A percentile compares a stretch with the other conserved stretches of the same genome.
phyloP scores from a whole-genome alignment of 148 eudicot species.

The Nepenthes mirabilis region DNA sequence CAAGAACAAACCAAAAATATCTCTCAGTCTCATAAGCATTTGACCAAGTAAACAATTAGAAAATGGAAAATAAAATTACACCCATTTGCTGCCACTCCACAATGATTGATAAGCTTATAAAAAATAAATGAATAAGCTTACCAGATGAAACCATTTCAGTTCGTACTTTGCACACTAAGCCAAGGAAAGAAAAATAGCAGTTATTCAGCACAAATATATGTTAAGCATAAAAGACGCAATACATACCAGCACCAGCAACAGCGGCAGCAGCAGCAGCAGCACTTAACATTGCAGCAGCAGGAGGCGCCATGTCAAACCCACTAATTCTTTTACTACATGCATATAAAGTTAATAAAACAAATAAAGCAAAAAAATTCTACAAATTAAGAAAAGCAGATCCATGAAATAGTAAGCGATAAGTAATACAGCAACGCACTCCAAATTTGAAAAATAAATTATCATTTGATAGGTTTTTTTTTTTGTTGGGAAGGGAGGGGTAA shows the following conservation, averaged over 20 bases:
- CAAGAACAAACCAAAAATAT: constrained; percentile 68
- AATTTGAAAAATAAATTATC: too few relatives aligned
- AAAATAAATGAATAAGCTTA: constrained; percentile 61
- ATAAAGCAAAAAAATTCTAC: too few relatives aligned
- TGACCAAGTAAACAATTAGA: constrained; percentile 34
- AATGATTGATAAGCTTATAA: constrained; percentile 18
- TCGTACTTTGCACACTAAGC: constrained; percentile 73
- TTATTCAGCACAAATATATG: constrained; percentile 24
- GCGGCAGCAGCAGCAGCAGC: constrained; percentile 22
- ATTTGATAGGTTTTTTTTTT: too few relatives aligned
- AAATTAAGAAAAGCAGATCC: too few relatives aligned
- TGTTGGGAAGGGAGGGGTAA: too few relatives aligned
- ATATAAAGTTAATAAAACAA: not conserved
- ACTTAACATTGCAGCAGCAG: constrained; percentile 64
- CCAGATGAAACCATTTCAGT: constrained; percentile 64
- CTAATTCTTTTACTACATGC: constrained; percentile 83
- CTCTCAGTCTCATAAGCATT: constrained; percentile 69
- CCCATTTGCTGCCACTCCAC: constrained; percentile 18
- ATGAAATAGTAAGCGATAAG: too few relatives aligned
- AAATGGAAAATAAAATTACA: constrained; percentile 13
- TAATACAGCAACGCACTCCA: too few relatives aligned
- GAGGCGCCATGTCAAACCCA: constrained; percentile 99
- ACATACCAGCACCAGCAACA: constrained; percentile 35
- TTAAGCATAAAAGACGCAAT: constrained; percentile 9
- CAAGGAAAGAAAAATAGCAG: constrained; percentile 45